A percentile compares a stretch with the other conserved stretches of the same genome.
Conservation (phyloP, 129 eudicot genomes). For the Apium graveolens region DNA sequence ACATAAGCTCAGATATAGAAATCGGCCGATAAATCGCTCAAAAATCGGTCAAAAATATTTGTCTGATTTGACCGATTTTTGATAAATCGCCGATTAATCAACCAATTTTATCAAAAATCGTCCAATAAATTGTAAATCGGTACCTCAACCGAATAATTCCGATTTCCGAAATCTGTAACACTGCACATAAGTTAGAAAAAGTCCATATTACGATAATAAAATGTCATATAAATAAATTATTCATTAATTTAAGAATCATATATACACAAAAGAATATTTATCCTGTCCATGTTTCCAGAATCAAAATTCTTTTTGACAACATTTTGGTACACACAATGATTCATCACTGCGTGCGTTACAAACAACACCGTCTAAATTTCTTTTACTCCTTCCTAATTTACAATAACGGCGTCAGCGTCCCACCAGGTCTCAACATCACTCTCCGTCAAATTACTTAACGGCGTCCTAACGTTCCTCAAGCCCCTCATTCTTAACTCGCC, state of each 20-base stretch:
- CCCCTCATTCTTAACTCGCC: slow-evolving; percentile 38
- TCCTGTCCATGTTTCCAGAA: background rate
- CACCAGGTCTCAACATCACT: background rate
- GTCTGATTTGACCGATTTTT: too few species aligned
- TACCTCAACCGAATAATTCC: too few species aligned
- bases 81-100: too few species aligned
- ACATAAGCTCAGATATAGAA: too few species aligned
- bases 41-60: too few species aligned
- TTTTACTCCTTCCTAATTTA: background rate
- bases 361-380: background rate
- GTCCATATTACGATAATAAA: too few species aligned
- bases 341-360: background rate
- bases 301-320: background rate
- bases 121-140: too few species aligned
- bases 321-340: background rate
- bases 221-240: background rate
- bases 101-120: too few species aligned
- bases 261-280: background rate
- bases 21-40: too few species aligned
- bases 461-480: slow-evolving; percentile 23
- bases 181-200: background rate
- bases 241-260: background rate
- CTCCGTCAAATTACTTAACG: slow-evolving; percentile 21
- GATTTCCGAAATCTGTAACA: too few species aligned
- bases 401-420: slow-evolving; percentile 9